Evolutionary conservation across 352 stramenopile genomes (phyloP), one percentile per base, ranked within the genome.

Genomic region (Globisporangium camurandrum): DNA sequence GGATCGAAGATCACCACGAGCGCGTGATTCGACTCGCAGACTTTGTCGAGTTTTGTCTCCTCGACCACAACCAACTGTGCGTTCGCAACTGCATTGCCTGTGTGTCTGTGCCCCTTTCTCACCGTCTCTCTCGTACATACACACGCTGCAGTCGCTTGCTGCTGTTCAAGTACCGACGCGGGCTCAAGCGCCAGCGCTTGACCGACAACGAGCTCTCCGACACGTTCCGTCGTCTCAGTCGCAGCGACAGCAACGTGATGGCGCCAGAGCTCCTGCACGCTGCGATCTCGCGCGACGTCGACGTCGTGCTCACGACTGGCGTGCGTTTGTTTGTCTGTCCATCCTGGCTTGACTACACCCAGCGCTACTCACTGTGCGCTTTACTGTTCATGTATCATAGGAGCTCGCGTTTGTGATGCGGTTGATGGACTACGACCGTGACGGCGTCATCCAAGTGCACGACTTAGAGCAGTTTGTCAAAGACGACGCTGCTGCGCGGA

Each of bases 121-220:
- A 31, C 3, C 14, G 7, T 23, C 23, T 55, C 12, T 19, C 17
- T 42, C 6, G 14, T 24, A 7, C 14, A 14, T 40, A 12, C 7
- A 8, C 6, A 24, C 44, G n/a, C 30, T 51, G 28, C 56, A 92
- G 80, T 4, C 75, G 79, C 4, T 43, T 92, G n/a, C 37, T 88
- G 19, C 62, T 92, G 11, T 88, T 74, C 54, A 88, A 92, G 56
- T 89, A 88, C 53, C 60, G 77, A 19, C 73, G 81, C 27, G 46
- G 67, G 24, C 47, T 92, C 9, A 79, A 69, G 51, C 79, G 66
- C 31, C 61, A 81, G 27, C 71, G 71, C 5, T 56, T 92, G 22
- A 84, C 73, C 1, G 80, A 92, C 45, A 89, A 87, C 50, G 80
- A 92, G 48, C 81, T 89, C 16, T 64, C 69, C 19, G 80, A 92